These are phyloP conservation scores for Penstemon barbatus DNA, from an alignment of 257 asterid genomes.

Conservation along the genomic window DNA sequence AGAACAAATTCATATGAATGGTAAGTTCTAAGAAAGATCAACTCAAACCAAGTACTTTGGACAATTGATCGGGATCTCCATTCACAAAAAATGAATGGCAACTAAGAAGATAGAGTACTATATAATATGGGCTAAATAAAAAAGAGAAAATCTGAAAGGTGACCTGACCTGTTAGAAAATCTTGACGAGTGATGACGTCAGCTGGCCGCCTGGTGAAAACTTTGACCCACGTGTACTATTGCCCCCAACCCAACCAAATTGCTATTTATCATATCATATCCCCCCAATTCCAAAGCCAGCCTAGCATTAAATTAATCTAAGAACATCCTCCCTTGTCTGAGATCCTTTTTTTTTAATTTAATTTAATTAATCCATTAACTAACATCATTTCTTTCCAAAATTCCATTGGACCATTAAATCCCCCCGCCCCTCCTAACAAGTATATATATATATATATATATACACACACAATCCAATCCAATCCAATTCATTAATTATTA, in stretches of 20 bases:
- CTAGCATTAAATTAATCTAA: conserved; percentile 19
- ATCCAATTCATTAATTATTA: background rate
- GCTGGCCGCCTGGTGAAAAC: conserved; percentile 44
- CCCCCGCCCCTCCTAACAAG: background rate
- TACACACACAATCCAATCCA: background rate
- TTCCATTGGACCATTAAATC: conserved; percentile 13
- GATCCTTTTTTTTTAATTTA: conserved; percentile 12
- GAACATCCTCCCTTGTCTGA: conserved; percentile 33
- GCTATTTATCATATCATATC: background rate
- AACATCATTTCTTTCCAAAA: background rate
- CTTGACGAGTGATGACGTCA: conserved; percentile 34
- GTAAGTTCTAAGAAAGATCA: too few species aligned
- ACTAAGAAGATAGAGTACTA: background rate
- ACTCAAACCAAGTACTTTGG: too few species aligned
- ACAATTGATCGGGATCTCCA: too few species aligned
- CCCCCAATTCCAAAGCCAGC: background rate
- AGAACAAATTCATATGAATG: too few species aligned
- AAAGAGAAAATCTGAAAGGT: conserved; percentile 23
- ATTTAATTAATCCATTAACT: background rate
- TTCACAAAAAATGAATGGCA: too few species aligned
- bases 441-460: conserved; percentile 24
- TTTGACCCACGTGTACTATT: conserved; percentile 59
- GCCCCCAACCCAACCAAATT: conserved; percentile 4
- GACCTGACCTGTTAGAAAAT: background rate
- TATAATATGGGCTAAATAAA: background rate